These are phyloP conservation scores for Rhynchosporium agropyri DNA, from an alignment of 2,329 filamentous ascomycete genomes.

Conservation along the genomic window DNA sequence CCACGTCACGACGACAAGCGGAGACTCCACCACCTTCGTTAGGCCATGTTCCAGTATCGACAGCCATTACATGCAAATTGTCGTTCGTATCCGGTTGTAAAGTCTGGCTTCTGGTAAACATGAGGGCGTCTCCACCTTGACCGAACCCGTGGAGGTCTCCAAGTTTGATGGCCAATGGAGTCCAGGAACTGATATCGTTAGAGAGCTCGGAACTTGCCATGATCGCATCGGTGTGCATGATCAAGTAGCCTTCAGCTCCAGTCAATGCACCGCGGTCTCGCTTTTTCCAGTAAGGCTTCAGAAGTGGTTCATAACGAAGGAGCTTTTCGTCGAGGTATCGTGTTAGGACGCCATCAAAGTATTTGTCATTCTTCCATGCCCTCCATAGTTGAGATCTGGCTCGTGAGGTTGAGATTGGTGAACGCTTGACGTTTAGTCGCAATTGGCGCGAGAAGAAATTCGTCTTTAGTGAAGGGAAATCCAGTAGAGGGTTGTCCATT, in stretches of 20 bases:
- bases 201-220: conserved; percentile 43
- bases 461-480: conserved; percentile 45
- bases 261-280: conserved; percentile 45
- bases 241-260: conserved; percentile 48
- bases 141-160: conserved; percentile 46
- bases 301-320: conserved; percentile 46
- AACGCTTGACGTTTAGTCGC: conserved; percentile 44
- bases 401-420: conserved; percentile 47
- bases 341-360: conserved; percentile 51
- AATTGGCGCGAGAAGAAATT: conserved; percentile 42
- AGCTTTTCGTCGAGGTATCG: conserved; percentile 52
- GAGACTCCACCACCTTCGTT: conserved; percentile 50
- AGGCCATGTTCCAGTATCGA: conserved; percentile 38
- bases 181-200: conserved; percentile 42
- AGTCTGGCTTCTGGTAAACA: conserved; percentile 44
- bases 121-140: conserved; percentile 44
- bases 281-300: conserved; percentile 46
- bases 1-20: conserved; percentile 53
- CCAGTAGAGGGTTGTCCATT: conserved; percentile 55
- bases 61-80: conserved; percentile 48
- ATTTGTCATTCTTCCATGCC: conserved; percentile 49
- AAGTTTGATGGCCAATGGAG: conserved; percentile 44
- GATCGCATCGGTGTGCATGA: conserved; percentile 41
- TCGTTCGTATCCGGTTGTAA: conserved; percentile 47
- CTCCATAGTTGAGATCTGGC: conserved; percentile 51